A percentile compares a stretch with the other conserved stretches of the same genome.
These are phyloP conservation scores for Capronia coronata DNA, from an alignment of 2,329 filamentous ascomycete species.

Conservation along the genomic window DNA sequence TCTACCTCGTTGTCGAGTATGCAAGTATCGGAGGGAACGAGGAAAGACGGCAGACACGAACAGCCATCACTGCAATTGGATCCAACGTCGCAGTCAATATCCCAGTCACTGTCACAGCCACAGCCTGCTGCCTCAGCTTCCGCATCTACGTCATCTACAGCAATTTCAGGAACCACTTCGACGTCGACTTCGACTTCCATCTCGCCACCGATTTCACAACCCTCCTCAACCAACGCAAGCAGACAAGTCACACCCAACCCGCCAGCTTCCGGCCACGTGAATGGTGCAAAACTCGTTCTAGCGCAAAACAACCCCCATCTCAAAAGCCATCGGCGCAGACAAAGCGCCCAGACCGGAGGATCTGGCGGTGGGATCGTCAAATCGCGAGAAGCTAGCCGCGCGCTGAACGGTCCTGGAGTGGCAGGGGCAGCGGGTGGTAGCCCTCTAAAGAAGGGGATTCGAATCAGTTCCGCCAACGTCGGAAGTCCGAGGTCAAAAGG, in stretches of 20 bases:
- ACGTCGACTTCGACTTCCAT: not conserved
- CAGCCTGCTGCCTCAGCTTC: not conserved
- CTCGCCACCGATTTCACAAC: not conserved
- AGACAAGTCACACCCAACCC: slow-evolving; percentile 39
- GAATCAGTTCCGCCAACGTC: slow-evolving; percentile 34
- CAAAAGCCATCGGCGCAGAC: slow-evolving; percentile 66
- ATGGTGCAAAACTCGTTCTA: slow-evolving; percentile 59
- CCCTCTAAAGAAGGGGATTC: slow-evolving; percentile 43
- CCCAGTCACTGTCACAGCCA: slow-evolving; percentile 32
- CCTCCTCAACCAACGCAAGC: slow-evolving; percentile 15
- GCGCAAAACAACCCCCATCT: slow-evolving; percentile 80
- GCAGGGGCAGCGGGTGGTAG: slow-evolving; percentile 35
- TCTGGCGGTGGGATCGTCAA: slow-evolving; percentile 3
- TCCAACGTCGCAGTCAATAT: too few relatives aligned
- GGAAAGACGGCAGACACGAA: too few relatives aligned
- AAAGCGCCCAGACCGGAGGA: slow-evolving; percentile 38
- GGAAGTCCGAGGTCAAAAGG: not conserved
- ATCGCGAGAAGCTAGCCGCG: slow-evolving; percentile 28
- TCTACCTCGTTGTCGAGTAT: too few relatives aligned
- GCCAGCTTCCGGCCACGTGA: slow-evolving; percentile 32
- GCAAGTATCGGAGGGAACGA: too few relatives aligned
- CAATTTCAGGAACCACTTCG: too few relatives aligned
- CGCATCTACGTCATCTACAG: slow-evolving; percentile 6
- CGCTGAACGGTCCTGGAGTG: too few relatives aligned
- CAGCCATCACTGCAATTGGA: too few relatives aligned